Evolutionary conservation across 176 grass and related monocot genomes (phyloP), one percentile per base, ranked within the genome.

Genomic region (Saccharum officinarum): DNA sequence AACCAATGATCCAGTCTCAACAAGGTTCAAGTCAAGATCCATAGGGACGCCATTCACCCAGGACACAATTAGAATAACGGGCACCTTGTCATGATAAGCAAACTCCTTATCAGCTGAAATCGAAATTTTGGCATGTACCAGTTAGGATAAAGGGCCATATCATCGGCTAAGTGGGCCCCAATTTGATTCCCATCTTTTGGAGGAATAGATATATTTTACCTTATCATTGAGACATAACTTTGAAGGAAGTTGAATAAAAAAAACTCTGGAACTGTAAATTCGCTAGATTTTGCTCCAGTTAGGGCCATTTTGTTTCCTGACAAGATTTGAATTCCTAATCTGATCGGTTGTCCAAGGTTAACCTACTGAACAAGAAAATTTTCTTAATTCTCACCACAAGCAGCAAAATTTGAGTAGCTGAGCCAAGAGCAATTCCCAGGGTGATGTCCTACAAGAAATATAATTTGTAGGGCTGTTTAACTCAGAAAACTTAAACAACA

Each of bases 341-440:
- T 62, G 9, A 62, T 62, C 10, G 1, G 59, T 26, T 62, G 1
- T 26, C 59, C n/a, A 62, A 12, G 67, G 28, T 20, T 38, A 42
- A 23, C 40, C 41, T 47, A 54, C 28, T 7, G 26, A 90, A 69
- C 1, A 16, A 66, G n/a, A 22, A 79, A 67, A 22, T 1, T 16
- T 11, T 77, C n/a, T 86, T 54, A 36, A 57, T 82, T 67, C 86
- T 87, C 63, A 94, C 92, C 89, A 94, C 87, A 83, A 95, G 87
- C 78, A 92, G 79, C 22, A 81, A 92, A 37, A 95, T 95, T 84
- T 95, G 87, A 79, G 84, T 88, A 18, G 92, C 87, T 0, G 92
- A 94, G 7, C 90, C 92, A 69, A 94, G 76, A 25, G 82, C 66
- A 81, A 92, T 80, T 41, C 87, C 92, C 7, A 95, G 76, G 67